Evolutionary conservation across 2,329 filamentous ascomycete species (phyloP).

Genomic region (Periconia digitata): DNA sequence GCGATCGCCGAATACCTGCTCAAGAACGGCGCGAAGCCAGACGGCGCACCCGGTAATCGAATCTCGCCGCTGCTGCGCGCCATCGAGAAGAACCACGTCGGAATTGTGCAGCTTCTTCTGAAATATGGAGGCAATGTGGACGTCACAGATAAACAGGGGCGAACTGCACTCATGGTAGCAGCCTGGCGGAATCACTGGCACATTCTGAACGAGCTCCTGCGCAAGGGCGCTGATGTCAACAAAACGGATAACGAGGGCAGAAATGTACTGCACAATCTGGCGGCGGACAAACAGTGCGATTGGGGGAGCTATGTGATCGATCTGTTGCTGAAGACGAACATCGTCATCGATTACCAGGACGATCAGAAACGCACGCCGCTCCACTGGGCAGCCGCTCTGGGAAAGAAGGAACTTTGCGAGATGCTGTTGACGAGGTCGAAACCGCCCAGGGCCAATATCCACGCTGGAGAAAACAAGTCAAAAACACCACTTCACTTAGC

Average conservation of each 20-base stretch:
- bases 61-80: constrained; percentile 35
- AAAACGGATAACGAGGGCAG: constrained; percentile 35
- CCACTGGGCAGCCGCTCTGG: constrained; percentile 61
- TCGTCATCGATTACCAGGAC: constrained; percentile 48
- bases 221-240: constrained; percentile 43
- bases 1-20: constrained; percentile 35
- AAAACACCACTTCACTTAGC: constrained; percentile 42
- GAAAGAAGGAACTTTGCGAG: constrained; percentile 54
- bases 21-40: constrained; percentile 35
- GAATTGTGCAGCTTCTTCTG: constrained; percentile 34
- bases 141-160: constrained; percentile 38
- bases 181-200: constrained; percentile 39
- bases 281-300: constrained; percentile 47
- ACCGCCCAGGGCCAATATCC: constrained; percentile 32
- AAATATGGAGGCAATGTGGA: constrained; percentile 36
- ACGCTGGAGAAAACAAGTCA: constrained; percentile 36
- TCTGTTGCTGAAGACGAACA: constrained; percentile 43
- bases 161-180: constrained; percentile 43
- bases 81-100: constrained; percentile 33
- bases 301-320: constrained; percentile 51
- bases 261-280: constrained; percentile 41
- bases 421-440: constrained; percentile 45
- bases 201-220: constrained; percentile 38
- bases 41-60: constrained; percentile 33
- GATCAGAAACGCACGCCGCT: constrained; percentile 55